A percentile compares a stretch with the other conserved stretches of the same genome.
Evolutionary conservation across 1,284 basidiomycete species (phyloP).

Genomic region (Violaceomyces palustris): DNA sequence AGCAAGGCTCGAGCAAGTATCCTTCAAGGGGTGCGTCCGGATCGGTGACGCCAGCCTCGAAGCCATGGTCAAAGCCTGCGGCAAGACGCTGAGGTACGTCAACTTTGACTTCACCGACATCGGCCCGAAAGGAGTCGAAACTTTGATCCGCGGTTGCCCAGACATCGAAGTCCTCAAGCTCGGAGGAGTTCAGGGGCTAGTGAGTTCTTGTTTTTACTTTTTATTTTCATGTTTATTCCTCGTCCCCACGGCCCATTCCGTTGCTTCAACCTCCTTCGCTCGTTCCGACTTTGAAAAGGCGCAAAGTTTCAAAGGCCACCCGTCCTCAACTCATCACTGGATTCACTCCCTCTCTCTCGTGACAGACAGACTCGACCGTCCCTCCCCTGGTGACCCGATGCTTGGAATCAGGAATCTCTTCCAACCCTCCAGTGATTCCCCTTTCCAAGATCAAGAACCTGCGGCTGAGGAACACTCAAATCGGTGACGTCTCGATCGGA

Average conservation of each 20-base stretch:
- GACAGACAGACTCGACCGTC: too few relatives aligned
- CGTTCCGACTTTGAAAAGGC: too few relatives aligned
- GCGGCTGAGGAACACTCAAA: constrained; percentile 7
- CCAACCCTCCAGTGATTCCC: constrained; percentile 7
- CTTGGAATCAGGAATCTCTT: constrained; percentile 16
- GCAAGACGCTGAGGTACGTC: constrained; percentile 13
- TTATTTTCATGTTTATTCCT: too few relatives aligned
- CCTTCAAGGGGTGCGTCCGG: constrained; percentile 12
- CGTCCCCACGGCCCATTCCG: too few relatives aligned
- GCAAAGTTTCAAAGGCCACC: too few relatives aligned
- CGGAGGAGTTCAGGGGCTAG: too few relatives aligned
- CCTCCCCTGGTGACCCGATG: too few relatives aligned
- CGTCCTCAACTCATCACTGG: too few relatives aligned
- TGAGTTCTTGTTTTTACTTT: too few relatives aligned
- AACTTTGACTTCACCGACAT: constrained; percentile 27
- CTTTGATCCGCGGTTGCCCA: constrained; percentile 5
- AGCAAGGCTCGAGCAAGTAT: constrained; percentile 13
- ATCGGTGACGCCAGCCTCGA: constrained; percentile 13
- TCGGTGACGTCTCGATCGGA: constrained; percentile 9
- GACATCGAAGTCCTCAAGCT: constrained; percentile 13
- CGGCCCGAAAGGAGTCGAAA: constrained; percentile 6
- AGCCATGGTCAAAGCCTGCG: constrained; percentile 11
- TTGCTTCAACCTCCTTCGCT: too few relatives aligned
- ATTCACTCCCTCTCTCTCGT: too few relatives aligned
- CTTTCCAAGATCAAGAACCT: constrained; percentile 13